Evolutionary conservation across 352 stramenopile genomes (phyloP), one percentile per base, ranked within the genome.

Genomic region (Phytophthora pinifolia): DNA sequence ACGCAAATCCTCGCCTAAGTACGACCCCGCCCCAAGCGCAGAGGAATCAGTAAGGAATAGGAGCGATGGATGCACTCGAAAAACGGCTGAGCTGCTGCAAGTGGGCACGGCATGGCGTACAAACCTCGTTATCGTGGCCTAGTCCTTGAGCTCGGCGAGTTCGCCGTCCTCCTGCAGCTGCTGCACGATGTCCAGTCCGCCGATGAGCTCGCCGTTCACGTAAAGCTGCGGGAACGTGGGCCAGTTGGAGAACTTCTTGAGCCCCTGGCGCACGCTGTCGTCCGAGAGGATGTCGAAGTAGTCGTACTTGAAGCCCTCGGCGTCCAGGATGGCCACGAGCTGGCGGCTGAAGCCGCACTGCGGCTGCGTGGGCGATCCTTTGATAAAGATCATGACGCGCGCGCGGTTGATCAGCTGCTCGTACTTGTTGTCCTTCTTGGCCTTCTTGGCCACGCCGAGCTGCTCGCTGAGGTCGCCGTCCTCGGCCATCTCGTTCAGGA

Each of bases 371-470:
- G 97, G 96, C 10, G 81, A 73, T 47, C 85, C 97, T 71, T 99
- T 99, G 89, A 99, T 99, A 72, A 99, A 99, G 15, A 99, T 79
- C 94, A 99, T 98, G 56, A 99, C 89, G 3, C 79, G 79, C 25
- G 88, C 80, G 41, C 83, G 77, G 57, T 89, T 94, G 49, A 98
- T 86, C 34, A 98, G 70, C 68, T 92, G 74, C 49, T 88, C 65
- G 51, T 98, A 91, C 61, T 90, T 89, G 70, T 91, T 90, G 59
- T 90, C 79, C 43, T 78, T 83, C 65, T 92, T 92, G 37, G 69
- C 65, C 58, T 91, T 92, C 76, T 94, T 94, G 10, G 72, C 73
- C n/a, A 98, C 78, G 46, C 88, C 85, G 13, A 98, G 79, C 65
- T 98, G 85, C 37, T 92, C 76, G 45, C 79, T 86, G 55, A 98